These are phyloP conservation scores for Botrytis tulipae DNA, from an alignment of 2,329 filamentous ascomycete genomes.

Conservation along the genomic window DNA sequence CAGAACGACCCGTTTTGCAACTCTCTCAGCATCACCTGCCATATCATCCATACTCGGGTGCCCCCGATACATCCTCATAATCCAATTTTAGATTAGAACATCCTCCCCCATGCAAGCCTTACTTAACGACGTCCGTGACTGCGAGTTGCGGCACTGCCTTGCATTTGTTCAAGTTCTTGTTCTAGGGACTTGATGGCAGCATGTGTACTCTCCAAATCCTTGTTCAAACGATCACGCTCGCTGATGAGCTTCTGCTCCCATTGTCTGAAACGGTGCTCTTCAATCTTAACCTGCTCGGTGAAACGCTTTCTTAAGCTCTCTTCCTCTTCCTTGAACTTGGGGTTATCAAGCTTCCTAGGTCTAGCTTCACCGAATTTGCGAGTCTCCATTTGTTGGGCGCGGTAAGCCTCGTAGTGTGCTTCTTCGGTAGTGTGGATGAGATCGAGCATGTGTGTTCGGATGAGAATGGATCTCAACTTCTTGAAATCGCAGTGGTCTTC, in stretches of 20 bases:
- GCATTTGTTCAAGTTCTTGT: slow-evolving; percentile 88
- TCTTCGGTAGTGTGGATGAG: slow-evolving; percentile 99
- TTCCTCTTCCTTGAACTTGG: slow-evolving; percentile 99
- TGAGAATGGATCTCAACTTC: slow-evolving; percentile 98
- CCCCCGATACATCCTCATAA: slow-evolving; percentile 20
- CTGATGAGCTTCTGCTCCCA: slow-evolving; percentile 99
- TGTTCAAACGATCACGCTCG: slow-evolving; percentile 98
- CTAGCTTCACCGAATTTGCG: slow-evolving; percentile 98
- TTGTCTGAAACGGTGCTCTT: slow-evolving; percentile 97
- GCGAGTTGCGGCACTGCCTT: slow-evolving; percentile 76
- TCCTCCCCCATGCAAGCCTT: background rate
- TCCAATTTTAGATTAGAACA: slow-evolving; percentile 19
- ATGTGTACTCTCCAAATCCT: slow-evolving; percentile 97
- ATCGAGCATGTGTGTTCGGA: slow-evolving; percentile 99
- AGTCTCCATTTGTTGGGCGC: slow-evolving; percentile 99
- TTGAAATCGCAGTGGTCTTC: slow-evolving; percentile 99
- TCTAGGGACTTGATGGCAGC: slow-evolving; percentile 91
- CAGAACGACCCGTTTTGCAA: slow-evolving; percentile 33
- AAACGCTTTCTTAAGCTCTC: slow-evolving; percentile 98
- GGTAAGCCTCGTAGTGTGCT: slow-evolving; percentile 98
- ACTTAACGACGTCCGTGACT: slow-evolving; percentile 86
- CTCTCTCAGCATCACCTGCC: slow-evolving; percentile 33
- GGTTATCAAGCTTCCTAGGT: slow-evolving; percentile 97
- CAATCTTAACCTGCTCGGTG: slow-evolving; percentile 99
- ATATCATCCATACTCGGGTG: slow-evolving; percentile 18